Percentiles rank a stretch among this genome's conserved stretches.
Conservation (phyloP, 208 protist genomes). For the Crithidia thermophila region DNA sequence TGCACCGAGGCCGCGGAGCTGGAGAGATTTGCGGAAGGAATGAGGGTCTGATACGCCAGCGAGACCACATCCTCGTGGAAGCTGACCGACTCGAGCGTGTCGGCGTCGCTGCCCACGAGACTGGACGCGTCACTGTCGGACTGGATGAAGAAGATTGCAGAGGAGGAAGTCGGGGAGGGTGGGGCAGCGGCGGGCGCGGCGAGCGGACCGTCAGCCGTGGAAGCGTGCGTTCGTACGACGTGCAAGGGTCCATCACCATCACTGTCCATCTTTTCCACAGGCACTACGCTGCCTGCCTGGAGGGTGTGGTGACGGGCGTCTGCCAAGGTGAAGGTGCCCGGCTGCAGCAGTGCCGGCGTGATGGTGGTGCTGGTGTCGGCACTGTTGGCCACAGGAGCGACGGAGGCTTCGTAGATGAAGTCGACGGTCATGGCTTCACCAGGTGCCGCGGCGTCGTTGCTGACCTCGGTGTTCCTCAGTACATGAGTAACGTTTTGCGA, state of each 20-base stretch:
- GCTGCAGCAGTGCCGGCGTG: not conserved
- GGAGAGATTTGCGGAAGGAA: not conserved
- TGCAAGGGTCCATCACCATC: not conserved
- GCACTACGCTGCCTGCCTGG: not conserved
- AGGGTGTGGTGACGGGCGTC: not conserved
- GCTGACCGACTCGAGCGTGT: slow-evolving; percentile 4
- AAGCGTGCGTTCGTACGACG: too few relatives aligned
- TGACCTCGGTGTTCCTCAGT: not conserved
- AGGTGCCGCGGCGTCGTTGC: not conserved
- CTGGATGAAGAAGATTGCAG: not conserved
- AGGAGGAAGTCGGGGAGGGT: not conserved
- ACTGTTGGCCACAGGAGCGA: not conserved
- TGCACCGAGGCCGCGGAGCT: slow-evolving; percentile 9
- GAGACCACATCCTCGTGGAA: slow-evolving; percentile 12
- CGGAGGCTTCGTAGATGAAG: not conserved
- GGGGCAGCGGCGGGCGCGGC: not conserved
- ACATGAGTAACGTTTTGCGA: not conserved
- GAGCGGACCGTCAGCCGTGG: too few relatives aligned
- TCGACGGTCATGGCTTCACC: not conserved
- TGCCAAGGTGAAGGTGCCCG: not conserved
- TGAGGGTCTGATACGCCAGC: not conserved
- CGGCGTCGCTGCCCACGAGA: not conserved
- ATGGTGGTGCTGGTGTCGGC: not conserved
- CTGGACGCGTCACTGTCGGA: not conserved
- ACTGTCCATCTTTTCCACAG: not conserved